Evolutionary conservation across 257 asterid species (phyloP), one percentile per base, ranked within the genome.

Genomic region (Nicotiana sylvestris): DNA sequence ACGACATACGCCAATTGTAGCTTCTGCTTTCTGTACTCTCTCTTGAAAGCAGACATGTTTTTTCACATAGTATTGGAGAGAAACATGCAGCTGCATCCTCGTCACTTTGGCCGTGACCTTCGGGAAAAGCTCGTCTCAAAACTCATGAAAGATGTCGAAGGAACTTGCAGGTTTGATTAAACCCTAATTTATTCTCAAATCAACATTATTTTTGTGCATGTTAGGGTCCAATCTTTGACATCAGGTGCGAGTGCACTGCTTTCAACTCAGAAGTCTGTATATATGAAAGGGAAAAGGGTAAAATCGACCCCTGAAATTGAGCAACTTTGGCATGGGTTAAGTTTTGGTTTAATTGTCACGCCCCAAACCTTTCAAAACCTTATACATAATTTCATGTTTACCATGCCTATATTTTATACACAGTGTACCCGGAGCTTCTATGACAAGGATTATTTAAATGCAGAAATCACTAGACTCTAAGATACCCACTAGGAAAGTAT

Each of bases 101-200:
- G 99, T 77, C 98, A 95, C 84, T 95, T 95, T 60, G 98, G 98
- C 29, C 97, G 99, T 11, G 99, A 95, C 84, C 95, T 95, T 25
- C 91, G 98, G 27, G 98, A 95, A 32, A 95, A 93, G 87, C 93
- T 95, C 11, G 97, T 93, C 29, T 80, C 97, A 39, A 95, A 95
- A 89, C 97, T 95, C 84, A 90, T 95, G 97, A 95, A 93, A 82
- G 99, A 95, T 58, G 99, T 95, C 10, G 98, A 95, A 83, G 99
- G 99, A 66, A 95, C 98, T 81, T 95, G 99, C 98, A 92, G 98
- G 98, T 91, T 68, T 1, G 1, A 32, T 17, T 33, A 15, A 76
- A 49, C 64, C 12, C 55, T 11, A 9, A 61, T 30, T 74, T 7
- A 51, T 13, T 2, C 29, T 27, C 58, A 9, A 51, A 61, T 67